These are phyloP conservation scores for Claviceps paspali DNA, from an alignment of 2,329 filamentous ascomycete species.

Conservation along the genomic window DNA sequence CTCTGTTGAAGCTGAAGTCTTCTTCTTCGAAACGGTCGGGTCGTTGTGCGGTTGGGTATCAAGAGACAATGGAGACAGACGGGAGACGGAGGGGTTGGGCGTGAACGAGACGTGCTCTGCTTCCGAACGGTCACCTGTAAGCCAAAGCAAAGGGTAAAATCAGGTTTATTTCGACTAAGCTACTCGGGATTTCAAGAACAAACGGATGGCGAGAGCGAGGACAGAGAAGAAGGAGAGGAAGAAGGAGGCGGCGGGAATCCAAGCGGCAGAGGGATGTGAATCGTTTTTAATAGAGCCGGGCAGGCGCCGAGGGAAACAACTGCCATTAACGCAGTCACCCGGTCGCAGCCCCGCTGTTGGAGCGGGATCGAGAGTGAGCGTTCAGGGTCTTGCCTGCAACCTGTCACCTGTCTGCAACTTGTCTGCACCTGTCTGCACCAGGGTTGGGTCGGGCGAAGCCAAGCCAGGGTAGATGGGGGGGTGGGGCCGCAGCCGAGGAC, in stretches of 20 bases:
- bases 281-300: neutral
- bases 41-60: conserved; percentile 10
- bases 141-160: conserved; percentile 1
- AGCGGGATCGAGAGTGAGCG: too few species aligned
- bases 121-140: conserved; percentile 3
- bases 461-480: too few species aligned
- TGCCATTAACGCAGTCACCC: too few species aligned
- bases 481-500: too few species aligned
- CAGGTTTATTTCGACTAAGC: conserved; percentile 6
- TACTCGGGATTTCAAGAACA: neutral
- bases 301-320: neutral
- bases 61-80: conserved; percentile 2
- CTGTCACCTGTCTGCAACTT: too few species aligned
- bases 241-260: neutral
- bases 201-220: neutral
- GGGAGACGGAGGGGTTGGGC: neutral
- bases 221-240: neutral
- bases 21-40: too few species aligned
- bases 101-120: neutral
- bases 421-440: too few species aligned
- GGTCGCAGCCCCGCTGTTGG: too few species aligned
- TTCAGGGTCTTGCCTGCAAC: too few species aligned
- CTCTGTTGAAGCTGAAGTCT: neutral
- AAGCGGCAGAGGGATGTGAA: neutral
- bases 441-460: too few species aligned